phyloP scores from a whole-genome alignment of 164 flowering plant species.

The Litsea cubeba region DNA sequence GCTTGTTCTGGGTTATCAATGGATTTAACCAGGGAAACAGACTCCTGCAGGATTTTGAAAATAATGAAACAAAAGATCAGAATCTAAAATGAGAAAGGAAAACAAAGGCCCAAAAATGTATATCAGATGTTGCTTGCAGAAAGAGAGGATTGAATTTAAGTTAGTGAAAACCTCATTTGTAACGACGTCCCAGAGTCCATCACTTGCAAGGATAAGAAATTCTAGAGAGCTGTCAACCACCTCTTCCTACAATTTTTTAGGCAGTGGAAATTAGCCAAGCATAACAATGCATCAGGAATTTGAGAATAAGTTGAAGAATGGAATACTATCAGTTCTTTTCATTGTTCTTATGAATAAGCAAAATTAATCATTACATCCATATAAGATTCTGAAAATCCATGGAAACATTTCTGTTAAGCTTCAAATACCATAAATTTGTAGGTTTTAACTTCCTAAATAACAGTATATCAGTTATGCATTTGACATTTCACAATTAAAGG shows the following conservation, averaged over 20 bases:
- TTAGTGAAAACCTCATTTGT: constrained; percentile 60
- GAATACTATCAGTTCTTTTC: neutral
- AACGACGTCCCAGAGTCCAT: constrained; percentile 96
- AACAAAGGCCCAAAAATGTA: neutral
- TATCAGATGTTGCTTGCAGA: neutral
- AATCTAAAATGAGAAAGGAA: neutral
- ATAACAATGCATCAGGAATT: too few species aligned
- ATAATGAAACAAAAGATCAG: neutral
- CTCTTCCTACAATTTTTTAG: constrained; percentile 57
- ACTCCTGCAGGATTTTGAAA: constrained; percentile 48
- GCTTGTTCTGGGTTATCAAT: constrained; percentile 76
- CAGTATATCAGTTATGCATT: too few species aligned
- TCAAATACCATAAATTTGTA: too few species aligned
- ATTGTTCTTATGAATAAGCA: constrained; percentile 6
- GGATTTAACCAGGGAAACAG: constrained; percentile 72
- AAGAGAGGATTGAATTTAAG: neutral
- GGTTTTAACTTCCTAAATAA: too few species aligned
- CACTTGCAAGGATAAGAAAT: constrained; percentile 95
- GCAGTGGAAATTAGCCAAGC: neutral
- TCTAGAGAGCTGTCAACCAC: constrained; percentile 79
- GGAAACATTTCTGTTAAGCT: neutral
- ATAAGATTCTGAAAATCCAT: neutral
- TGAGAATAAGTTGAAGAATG: neutral
- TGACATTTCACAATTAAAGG: too few species aligned
- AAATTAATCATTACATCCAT: neutral